phyloP scores from a whole-genome alignment of 371 early-diverging fungal genomes.

The Lichtheimia corymbifera region DNA sequence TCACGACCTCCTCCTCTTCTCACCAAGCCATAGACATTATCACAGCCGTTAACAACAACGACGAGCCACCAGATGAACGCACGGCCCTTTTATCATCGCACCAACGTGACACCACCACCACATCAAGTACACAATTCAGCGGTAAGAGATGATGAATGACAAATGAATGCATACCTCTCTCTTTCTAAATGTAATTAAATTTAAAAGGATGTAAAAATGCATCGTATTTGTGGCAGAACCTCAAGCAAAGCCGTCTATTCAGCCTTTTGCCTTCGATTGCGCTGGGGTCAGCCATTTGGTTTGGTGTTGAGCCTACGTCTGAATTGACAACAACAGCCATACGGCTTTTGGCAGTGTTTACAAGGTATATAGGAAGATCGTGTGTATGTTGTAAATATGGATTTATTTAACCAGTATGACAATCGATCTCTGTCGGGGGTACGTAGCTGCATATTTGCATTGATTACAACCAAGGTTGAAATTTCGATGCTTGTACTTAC shows the following conservation, averaged over 20 bases:
- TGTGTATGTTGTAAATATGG: neutral
- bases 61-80: constrained; percentile 8
- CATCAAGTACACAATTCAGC: too few relatives aligned
- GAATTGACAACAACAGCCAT: constrained; percentile 46
- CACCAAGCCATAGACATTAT: constrained; percentile 6
- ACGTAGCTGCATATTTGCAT: constrained; percentile 57
- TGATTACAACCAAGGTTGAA: constrained; percentile 60
- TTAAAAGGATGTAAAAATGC: too few relatives aligned
- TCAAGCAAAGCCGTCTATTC: constrained; percentile 6
- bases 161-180: too few relatives aligned
- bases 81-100: constrained; percentile 1
- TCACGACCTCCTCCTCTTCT: neutral
- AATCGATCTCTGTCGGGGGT: too few relatives aligned
- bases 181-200: too few relatives aligned
- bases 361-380: constrained; percentile 34
- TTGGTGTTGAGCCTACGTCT: constrained; percentile 32
- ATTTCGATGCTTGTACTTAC: constrained; percentile 59
- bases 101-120: neutral
- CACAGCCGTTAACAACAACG: neutral
- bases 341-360: constrained; percentile 45
- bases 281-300: constrained; percentile 42
- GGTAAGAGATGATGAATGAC: too few relatives aligned
- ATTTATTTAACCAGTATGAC: too few relatives aligned
- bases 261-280: constrained; percentile 32
- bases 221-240: neutral